These are phyloP conservation scores for Globisporangium middletonii DNA, from an alignment of 352 stramenopile genomes.

Conservation along the genomic window DNA sequence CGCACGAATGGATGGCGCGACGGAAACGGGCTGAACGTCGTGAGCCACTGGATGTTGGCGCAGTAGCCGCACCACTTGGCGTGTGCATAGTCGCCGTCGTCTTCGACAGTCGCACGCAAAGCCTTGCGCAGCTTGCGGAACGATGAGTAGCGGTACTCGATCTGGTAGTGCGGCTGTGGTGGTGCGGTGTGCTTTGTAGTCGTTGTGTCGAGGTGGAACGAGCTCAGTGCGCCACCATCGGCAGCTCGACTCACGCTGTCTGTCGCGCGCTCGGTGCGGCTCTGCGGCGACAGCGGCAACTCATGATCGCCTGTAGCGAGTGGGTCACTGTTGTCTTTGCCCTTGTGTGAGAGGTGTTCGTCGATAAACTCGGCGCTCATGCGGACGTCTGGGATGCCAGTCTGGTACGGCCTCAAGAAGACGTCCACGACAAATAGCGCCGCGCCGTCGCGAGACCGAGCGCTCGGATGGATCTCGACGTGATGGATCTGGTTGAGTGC, in stretches of 20 bases:
- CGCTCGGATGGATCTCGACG: constrained; percentile 33
- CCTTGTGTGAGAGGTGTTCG: background rate
- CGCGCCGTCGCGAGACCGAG: constrained; percentile 29
- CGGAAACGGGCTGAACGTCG: constrained; percentile 33
- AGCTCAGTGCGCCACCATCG: too few species aligned
- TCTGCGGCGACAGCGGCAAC: too few species aligned
- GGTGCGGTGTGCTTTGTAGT: background rate
- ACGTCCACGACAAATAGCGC: constrained; percentile 53
- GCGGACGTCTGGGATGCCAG: constrained; percentile 29
- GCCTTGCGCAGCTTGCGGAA: constrained; percentile 39
- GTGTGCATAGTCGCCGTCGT: constrained; percentile 25
- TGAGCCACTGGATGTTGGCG: constrained; percentile 32
- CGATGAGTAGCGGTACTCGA: constrained; percentile 48
- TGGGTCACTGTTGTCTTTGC: background rate
- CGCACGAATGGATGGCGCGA: constrained; percentile 25
- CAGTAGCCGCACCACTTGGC: constrained; percentile 58
- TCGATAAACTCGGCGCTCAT: constrained; percentile 11
- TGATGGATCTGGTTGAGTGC: constrained; percentile 55
- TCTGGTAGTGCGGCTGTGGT: constrained; percentile 22
- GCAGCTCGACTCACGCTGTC: too few species aligned
- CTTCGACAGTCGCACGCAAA: constrained; percentile 20
- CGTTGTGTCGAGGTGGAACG: too few species aligned
- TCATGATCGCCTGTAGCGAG: too few species aligned
- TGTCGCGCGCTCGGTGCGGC: too few species aligned
- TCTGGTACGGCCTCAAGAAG: constrained; percentile 32